These are phyloP conservation scores for Phlebopus sp. DNA, from an alignment of 1,284 basidiomycete genomes.

Conservation along the genomic window DNA sequence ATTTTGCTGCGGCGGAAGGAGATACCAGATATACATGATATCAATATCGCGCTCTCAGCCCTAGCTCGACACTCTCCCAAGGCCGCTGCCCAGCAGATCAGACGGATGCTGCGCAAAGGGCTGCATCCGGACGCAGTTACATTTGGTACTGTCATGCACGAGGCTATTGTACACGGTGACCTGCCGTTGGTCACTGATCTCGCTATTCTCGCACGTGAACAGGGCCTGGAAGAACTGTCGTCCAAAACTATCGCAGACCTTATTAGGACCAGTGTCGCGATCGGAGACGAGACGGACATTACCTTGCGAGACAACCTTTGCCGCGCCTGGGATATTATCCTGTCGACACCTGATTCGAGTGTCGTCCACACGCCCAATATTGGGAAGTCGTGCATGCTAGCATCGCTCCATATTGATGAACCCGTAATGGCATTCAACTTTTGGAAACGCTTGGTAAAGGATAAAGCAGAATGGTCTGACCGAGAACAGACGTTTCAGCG, in stretches of 20 bases:
- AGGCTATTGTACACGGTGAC: slow-evolving; percentile 47
- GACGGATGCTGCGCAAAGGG: slow-evolving; percentile 46
- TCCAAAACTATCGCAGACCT: slow-evolving; percentile 49
- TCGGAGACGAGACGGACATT: slow-evolving; percentile 24
- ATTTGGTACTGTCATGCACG: slow-evolving; percentile 59
- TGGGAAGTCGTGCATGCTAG: slow-evolving; percentile 50
- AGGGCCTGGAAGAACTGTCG: slow-evolving; percentile 37
- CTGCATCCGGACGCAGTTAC: slow-evolving; percentile 50
- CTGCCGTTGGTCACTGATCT: slow-evolving; percentile 42
- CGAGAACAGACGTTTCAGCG: slow-evolving; percentile 42
- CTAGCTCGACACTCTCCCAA: slow-evolving; percentile 49
- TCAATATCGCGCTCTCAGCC: slow-evolving; percentile 58
- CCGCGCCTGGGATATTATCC: slow-evolving; percentile 43
- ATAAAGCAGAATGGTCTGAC: slow-evolving; percentile 50
- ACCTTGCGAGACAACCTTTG: slow-evolving; percentile 36
- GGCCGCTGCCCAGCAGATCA: slow-evolving; percentile 44
- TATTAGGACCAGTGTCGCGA: slow-evolving; percentile 42
- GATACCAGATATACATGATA: slow-evolving; percentile 57
- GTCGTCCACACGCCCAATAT: slow-evolving; percentile 42
- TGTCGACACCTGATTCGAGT: slow-evolving; percentile 34
- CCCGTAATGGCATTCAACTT: slow-evolving; percentile 55
- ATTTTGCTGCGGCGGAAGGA: slow-evolving; percentile 46
- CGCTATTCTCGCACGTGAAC: slow-evolving; percentile 36
- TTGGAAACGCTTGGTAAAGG: slow-evolving; percentile 50
- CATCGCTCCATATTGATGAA: slow-evolving; percentile 47